These are phyloP conservation scores for Neospermospora avenae DNA, from an alignment of 2,329 filamentous ascomycete species.

Conservation along the genomic window DNA sequence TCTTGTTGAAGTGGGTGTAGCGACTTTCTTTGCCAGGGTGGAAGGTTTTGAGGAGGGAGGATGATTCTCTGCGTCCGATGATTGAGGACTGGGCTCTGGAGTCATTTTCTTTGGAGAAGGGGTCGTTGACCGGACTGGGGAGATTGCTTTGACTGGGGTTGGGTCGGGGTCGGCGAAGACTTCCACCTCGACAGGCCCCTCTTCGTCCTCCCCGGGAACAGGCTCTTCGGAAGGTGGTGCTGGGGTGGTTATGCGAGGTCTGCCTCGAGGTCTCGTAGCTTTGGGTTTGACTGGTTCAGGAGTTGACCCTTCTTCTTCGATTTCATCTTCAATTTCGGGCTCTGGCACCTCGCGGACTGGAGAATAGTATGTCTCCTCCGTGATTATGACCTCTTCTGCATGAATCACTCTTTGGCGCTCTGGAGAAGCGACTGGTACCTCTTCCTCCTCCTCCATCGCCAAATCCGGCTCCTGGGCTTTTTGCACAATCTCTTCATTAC, in stretches of 20 bases:
- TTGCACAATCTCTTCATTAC: slow-evolving; percentile 30
- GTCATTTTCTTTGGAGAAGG: slow-evolving; percentile 53
- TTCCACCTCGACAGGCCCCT: not conserved
- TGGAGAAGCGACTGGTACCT: not conserved
- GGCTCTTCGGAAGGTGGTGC: slow-evolving; percentile 1
- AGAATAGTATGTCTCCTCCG: slow-evolving; percentile 21
- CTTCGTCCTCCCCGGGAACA: not conserved
- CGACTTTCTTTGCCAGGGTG: slow-evolving; percentile 26
- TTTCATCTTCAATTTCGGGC: slow-evolving; percentile 4
- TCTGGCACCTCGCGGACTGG: slow-evolving; percentile 10
- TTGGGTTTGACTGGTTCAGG: slow-evolving; percentile 15
- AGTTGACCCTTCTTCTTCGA: slow-evolving; percentile 5
- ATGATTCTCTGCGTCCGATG: slow-evolving; percentile 77
- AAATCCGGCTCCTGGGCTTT: slow-evolving; percentile 5
- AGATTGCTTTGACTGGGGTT: slow-evolving; percentile 6
- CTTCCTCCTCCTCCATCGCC: slow-evolving; percentile 4
- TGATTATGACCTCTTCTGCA: slow-evolving; percentile 16
- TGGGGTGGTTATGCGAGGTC: slow-evolving; percentile 11
- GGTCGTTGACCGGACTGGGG: slow-evolving; percentile 39
- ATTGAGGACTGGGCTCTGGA: slow-evolving; percentile 67
- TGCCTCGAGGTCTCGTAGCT: slow-evolving; percentile 19
- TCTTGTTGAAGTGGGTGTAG: slow-evolving; percentile 28
- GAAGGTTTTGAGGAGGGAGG: slow-evolving; percentile 65
- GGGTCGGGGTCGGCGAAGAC: not conserved
- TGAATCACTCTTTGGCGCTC: slow-evolving; percentile 16